These are phyloP conservation scores for Tuber melanosporum DNA, from an alignment of 495 filamentous ascomycete species.

Conservation along the genomic window DNA sequence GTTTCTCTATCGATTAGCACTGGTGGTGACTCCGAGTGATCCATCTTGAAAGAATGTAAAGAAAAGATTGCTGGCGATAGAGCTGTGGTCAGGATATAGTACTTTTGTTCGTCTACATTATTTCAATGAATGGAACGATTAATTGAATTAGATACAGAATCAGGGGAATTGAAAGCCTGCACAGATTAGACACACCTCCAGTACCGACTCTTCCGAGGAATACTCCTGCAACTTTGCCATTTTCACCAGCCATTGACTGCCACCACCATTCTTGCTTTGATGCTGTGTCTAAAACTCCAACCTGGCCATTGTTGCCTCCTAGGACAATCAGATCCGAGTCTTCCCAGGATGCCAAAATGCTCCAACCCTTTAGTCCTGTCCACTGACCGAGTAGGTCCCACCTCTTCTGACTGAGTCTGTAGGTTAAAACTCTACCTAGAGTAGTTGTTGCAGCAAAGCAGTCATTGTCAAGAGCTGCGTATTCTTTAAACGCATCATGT, in stretches of 20 bases:
- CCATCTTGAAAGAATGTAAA: constrained; percentile 15
- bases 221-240: constrained; percentile 35
- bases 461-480: constrained; percentile 56
- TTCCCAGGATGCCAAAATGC: constrained; percentile 29
- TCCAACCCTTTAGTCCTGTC: constrained; percentile 22
- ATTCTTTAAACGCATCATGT: constrained; percentile 55
- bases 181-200: constrained; percentile 25
- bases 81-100: constrained; percentile 35
- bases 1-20: not conserved
- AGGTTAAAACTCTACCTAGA: constrained; percentile 57
- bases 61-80: constrained; percentile 19
- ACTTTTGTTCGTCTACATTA: constrained; percentile 18
- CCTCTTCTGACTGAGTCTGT: constrained; percentile 15
- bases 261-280: constrained; percentile 20
- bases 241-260: constrained; percentile 12
- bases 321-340: constrained; percentile 27
- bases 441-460: constrained; percentile 55
- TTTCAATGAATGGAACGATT: not conserved
- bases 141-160: constrained; percentile 19
- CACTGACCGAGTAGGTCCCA: constrained; percentile 24
- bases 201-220: constrained; percentile 16
- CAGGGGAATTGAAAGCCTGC: not conserved
- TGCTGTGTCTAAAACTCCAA: constrained; percentile 25
- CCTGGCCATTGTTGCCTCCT: constrained; percentile 22
- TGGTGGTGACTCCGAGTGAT: not conserved